These are phyloP conservation scores for Eucalyptus coolabah DNA, from an alignment of 345 rosid species.

Conservation along the genomic window DNA sequence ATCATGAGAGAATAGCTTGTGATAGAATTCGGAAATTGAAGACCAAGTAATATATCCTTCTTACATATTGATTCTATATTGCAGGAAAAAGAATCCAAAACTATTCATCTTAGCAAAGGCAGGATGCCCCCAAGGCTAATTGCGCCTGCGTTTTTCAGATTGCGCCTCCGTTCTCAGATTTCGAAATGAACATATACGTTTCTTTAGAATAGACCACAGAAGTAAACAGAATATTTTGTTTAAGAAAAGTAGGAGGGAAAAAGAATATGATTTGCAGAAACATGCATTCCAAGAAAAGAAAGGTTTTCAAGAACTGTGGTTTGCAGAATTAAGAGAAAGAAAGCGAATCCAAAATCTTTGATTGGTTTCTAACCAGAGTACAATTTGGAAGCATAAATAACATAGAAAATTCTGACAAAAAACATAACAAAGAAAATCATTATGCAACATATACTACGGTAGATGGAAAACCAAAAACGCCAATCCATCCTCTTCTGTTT, in stretches of 20 bases:
- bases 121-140: background rate
- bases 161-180: background rate
- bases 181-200: background rate
- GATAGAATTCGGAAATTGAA: background rate
- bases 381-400: background rate
- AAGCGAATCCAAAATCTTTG: background rate
- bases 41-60: background rate
- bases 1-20: background rate
- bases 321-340: background rate
- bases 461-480: background rate
- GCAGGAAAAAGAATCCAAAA: background rate
- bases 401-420: background rate
- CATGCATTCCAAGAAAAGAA: background rate
- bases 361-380: background rate
- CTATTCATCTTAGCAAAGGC: background rate
- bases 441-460: background rate
- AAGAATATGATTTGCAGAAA: background rate
- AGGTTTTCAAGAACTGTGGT: background rate
- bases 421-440: background rate
- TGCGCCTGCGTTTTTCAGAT: background rate
- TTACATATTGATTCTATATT: background rate
- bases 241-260: background rate
- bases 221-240: background rate
- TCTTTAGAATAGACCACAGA: background rate
- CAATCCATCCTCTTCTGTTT: too few relatives aligned